Base-by-base conservation (phyloP, 768 basidiomycete species). In the Strobilomyces dryophilus region DNA sequence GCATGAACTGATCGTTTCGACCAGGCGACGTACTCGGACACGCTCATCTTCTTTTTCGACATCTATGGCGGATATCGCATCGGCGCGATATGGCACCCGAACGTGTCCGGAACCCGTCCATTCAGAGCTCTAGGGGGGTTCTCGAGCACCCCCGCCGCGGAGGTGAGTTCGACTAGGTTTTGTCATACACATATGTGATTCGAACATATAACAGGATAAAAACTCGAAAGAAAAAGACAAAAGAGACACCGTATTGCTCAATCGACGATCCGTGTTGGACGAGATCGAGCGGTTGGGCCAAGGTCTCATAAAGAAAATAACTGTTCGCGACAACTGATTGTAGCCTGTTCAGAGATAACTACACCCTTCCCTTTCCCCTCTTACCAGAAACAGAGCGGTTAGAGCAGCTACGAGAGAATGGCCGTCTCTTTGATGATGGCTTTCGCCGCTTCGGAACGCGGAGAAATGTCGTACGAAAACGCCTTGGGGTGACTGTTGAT, bases 31-130 rank as follows among this genome's bases (percentile, higher is more conserved):
- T 94, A 92, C 63, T 74, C 80, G 1, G 86, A 91, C 55, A 86
- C 86, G 1, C 79, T 90, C 57, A 81, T 89, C 52, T 76, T 95
- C 36, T 99, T 98, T 76, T 82, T 83, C 60, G 95, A 98, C 58
- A 73, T 80, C 0, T 77, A 83, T 32, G 97, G 97, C 12, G 92
- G 94, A 0, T 75, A 81, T 52, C 74, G 75, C 32, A 86, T 94
- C 47, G 94, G 91, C 7, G 84, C 79, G 1, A 84, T 97, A 2
- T 98, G 93, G 92, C 89, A 95, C 61, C 87, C 91, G 7, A 75
- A 74, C 14, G 70, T 91, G 32, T 36, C 46, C 51, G 72, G 77
- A 24, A 69, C 81, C 1, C 74, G 85, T 43, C 76, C 83, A 5
- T 92, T 95, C 75, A 83, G 88, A 55, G 90, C 92, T 8, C 74